These are phyloP conservation scores for Leishmania lainsoni DNA, from an alignment of 208 protist genomes.

Conservation along the genomic window DNA sequence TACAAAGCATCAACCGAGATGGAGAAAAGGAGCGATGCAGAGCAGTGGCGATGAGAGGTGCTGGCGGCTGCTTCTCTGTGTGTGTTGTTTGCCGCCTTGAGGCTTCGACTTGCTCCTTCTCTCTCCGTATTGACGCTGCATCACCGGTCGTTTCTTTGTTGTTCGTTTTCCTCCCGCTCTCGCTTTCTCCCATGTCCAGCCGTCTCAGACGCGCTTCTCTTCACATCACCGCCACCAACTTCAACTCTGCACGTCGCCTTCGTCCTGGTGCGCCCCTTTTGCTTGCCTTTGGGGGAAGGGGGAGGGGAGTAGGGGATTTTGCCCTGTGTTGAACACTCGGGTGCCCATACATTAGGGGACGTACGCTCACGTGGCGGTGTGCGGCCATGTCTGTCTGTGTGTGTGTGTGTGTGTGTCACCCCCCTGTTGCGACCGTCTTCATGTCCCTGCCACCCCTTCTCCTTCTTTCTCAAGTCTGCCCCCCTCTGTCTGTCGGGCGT, in stretches of 20 bases:
- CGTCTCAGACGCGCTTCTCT: background rate
- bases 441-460: background rate
- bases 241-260: background rate
- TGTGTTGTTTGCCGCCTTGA: background rate
- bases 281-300: background rate
- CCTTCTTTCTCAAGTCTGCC: too few species aligned
- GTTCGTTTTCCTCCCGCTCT: background rate
- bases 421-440: background rate
- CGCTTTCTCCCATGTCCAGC: too few species aligned
- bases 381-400: background rate
- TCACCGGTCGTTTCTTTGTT: background rate
- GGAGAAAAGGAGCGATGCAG: background rate
- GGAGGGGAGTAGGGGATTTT: background rate
- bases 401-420: background rate
- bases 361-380: background rate
- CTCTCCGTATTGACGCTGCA: background rate
- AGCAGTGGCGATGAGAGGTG: background rate
- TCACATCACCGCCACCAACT: background rate
- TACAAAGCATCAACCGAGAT: background rate
- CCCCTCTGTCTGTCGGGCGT: background rate
- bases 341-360: background rate
- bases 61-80: background rate
- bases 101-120: background rate
- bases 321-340: background rate
- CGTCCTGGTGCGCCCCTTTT: background rate